These are phyloP conservation scores for Pseudevernia furfuracea DNA, from an alignment of 495 filamentous ascomycete species.

Conservation along the genomic window DNA sequence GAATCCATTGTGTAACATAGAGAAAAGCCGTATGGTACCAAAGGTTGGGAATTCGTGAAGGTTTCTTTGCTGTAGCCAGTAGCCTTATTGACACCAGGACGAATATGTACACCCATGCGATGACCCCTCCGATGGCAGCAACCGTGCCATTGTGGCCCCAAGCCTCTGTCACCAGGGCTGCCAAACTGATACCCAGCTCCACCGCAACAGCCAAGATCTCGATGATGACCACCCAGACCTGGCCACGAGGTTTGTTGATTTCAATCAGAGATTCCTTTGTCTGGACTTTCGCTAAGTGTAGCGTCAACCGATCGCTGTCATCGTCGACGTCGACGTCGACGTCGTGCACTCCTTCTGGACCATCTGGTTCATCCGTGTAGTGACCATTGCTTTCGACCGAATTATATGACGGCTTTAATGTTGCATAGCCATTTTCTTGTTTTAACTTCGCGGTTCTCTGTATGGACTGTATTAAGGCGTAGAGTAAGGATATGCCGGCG, in stretches of 20 bases:
- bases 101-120: constrained; percentile 75
- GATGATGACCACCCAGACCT: constrained; percentile 57
- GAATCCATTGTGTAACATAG: constrained; percentile 80
- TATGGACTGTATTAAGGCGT: constrained; percentile 50
- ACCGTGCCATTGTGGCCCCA: constrained; percentile 50
- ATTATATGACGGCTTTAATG: constrained; percentile 35
- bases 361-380: constrained; percentile 36
- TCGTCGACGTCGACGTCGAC: constrained; percentile 38
- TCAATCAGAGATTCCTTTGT: constrained; percentile 61
- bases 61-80: constrained; percentile 56
- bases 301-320: constrained; percentile 57
- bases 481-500: constrained; percentile 60
- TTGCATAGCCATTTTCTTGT: constrained; percentile 43
- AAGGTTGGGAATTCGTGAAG: constrained; percentile 53
- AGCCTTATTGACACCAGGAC: constrained; percentile 66
- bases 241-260: constrained; percentile 66
- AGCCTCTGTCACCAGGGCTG: constrained; percentile 47
- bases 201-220: constrained; percentile 70
- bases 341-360: constrained; percentile 1
- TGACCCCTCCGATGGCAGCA: constrained; percentile 56
- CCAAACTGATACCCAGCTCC: constrained; percentile 57
- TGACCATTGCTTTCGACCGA: constrained; percentile 32
- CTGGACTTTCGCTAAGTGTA: constrained; percentile 54
- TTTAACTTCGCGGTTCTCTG: constrained; percentile 42
- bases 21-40: constrained; percentile 91